Conservation (phyloP, 164 flowering plant species). For the Chimonanthus salicifolius region DNA sequence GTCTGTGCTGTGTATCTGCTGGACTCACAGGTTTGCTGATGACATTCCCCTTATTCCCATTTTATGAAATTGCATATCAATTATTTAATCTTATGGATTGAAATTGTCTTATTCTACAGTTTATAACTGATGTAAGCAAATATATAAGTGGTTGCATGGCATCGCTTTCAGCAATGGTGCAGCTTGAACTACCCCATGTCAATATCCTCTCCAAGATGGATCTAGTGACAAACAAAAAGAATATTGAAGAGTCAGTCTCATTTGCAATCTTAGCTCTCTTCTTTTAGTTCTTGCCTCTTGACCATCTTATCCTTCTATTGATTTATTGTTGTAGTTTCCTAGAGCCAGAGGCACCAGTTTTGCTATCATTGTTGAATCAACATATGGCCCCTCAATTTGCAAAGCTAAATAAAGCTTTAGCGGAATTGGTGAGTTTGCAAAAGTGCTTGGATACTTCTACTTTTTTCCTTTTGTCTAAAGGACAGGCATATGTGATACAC, state of each 20-base stretch:
- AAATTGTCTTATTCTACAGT: constrained; percentile 33
- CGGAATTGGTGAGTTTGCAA: constrained; percentile 60
- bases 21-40: constrained; percentile 80
- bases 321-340: constrained; percentile 42
- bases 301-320: neutral
- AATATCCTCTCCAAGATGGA: constrained; percentile 96
- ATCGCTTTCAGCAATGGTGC: constrained; percentile 95
- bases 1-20: constrained; percentile 93
- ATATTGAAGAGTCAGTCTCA: constrained; percentile 57
- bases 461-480: neutral
- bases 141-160: constrained; percentile 98
- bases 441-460: constrained; percentile 1
- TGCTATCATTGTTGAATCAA: constrained; percentile 74
- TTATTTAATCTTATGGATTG: neutral
- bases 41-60: neutral
- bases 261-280: constrained; percentile 7
- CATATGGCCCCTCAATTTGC: constrained; percentile 85
- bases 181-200: constrained; percentile 91
- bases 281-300: neutral
- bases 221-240: constrained; percentile 71
- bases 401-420: constrained; percentile 77
- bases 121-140: constrained; percentile 95
- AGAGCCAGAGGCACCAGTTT: constrained; percentile 64
- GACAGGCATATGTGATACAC: neutral
- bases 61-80: neutral